A percentile compares a stretch with the other conserved stretches of the same genome.
These are phyloP conservation scores for Mycena sanguinolenta DNA, from an alignment of 768 basidiomycete genomes.

Conservation along the genomic window DNA sequence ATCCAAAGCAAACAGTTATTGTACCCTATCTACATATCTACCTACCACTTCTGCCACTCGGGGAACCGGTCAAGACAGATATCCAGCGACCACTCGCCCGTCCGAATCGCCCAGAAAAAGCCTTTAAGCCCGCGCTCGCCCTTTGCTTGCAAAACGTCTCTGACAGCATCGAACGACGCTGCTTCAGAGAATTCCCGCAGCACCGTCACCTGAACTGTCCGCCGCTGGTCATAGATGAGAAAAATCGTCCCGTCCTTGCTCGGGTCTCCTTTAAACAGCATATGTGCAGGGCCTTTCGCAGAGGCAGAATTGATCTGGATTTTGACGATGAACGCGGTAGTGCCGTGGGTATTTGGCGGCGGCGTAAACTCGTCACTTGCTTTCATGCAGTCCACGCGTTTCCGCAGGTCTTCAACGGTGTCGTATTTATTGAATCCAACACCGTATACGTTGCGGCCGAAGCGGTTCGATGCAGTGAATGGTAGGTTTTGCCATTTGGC, in stretches of 20 bases:
- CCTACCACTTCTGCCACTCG: conserved; percentile 33
- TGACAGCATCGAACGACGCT: conserved; percentile 11
- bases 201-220: conserved; percentile 19
- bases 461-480: conserved; percentile 7
- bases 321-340: conserved; percentile 34
- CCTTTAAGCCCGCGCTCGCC: conserved; percentile 23
- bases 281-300: conserved; percentile 17
- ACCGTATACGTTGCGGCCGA: neutral
- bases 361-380: neutral
- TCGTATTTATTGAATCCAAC: conserved; percentile 28
- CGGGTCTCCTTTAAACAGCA: neutral
- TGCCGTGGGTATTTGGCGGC: conserved; percentile 34
- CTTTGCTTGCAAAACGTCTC: conserved; percentile 17
- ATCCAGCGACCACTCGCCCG: conserved; percentile 35
- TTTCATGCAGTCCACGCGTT: conserved; percentile 8
- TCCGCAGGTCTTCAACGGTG: conserved; percentile 22
- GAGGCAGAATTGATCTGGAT: conserved; percentile 23
- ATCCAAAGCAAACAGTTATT: conserved; percentile 16
- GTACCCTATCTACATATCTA: no score
- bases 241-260: conserved; percentile 3
- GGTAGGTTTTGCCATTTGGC: conserved; percentile 29
- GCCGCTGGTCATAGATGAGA: conserved; percentile 30
- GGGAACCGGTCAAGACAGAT: conserved; percentile 29
- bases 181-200: neutral
- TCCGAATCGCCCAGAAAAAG: conserved; percentile 34